These are phyloP conservation scores for Boletus subcaerulescens DNA, from an alignment of 768 basidiomycete species.

Conservation along the genomic window DNA sequence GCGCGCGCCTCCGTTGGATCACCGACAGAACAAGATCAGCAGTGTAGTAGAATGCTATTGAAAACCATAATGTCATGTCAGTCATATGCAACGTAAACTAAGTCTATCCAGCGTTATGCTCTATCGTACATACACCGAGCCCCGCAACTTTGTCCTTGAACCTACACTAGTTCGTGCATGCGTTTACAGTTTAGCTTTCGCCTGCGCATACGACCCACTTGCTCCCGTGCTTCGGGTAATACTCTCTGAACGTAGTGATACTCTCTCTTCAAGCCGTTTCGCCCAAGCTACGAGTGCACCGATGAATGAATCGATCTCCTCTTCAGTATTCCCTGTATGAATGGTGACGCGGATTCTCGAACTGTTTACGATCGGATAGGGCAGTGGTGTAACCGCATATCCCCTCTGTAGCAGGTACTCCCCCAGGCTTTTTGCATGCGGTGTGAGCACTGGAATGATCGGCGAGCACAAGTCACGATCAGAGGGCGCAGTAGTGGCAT, in stretches of 20 bases:
- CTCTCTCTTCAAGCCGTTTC: not conserved
- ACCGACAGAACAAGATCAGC: too few species aligned
- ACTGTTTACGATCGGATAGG: conserved; percentile 7
- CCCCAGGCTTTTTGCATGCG: not conserved
- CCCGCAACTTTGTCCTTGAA: not conserved
- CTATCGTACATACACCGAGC: not conserved
- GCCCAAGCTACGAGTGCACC: conserved; percentile 15
- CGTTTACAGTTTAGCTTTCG: conserved; percentile 15
- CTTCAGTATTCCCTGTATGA: conserved; percentile 21
- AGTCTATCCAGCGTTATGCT: not conserved
- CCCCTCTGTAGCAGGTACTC: conserved; percentile 13
- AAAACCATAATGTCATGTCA: too few species aligned
- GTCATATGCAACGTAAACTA: too few species aligned
- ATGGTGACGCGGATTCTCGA: conserved; percentile 18
- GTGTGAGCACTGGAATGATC: conserved; percentile 19
- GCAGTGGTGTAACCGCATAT: conserved; percentile 7
- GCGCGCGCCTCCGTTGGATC: too few species aligned
- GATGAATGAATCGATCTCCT: conserved; percentile 15
- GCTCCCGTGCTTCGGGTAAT: not conserved
- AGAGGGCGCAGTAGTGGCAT: not conserved
- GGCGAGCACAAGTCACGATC: conserved; percentile 11
- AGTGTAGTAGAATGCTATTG: too few species aligned
- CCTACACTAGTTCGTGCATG: not conserved
- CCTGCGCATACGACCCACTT: not conserved
- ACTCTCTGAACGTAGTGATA: not conserved